Evolutionary conservation across 2,329 filamentous ascomycete genomes (phyloP).

Genomic region (Coniochaeta pulveracea): DNA sequence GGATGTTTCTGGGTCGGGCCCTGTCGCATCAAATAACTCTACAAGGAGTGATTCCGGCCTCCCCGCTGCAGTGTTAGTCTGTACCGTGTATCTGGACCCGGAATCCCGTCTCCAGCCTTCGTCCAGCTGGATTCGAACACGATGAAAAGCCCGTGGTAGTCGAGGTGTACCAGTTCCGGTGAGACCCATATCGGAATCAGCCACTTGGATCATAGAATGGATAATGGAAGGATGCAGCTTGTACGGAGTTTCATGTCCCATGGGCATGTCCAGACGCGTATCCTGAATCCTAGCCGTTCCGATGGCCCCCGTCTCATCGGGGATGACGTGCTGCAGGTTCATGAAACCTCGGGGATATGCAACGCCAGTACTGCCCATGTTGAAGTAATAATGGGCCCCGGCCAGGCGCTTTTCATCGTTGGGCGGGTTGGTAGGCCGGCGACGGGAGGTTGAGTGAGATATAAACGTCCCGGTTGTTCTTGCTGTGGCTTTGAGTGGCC

Average conservation of each 20-base stretch:
- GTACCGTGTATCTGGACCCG: neutral
- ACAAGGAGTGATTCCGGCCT: neutral
- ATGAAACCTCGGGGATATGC: constrained; percentile 1
- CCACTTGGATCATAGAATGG: constrained; percentile 1
- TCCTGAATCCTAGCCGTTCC: constrained; percentile 1
- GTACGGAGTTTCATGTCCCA: constrained; percentile 1
- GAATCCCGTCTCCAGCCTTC: neutral
- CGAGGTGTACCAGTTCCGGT: neutral
- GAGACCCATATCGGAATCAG: neutral
- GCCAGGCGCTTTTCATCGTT: no score
- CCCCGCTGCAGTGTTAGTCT: neutral
- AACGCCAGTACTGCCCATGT: neutral
- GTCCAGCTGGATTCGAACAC: neutral
- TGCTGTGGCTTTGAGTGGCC: constrained; percentile 14
- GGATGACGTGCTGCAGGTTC: neutral
- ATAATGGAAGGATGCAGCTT: neutral
- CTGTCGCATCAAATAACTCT: neutral
- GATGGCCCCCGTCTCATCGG: neutral
- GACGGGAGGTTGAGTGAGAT: no score
- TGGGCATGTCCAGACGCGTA: constrained; percentile 1
- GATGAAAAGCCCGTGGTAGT: neutral
- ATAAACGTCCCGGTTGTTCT: constrained; percentile 9
- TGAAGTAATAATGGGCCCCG: constrained; percentile 2
- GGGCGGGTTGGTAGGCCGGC: no score
- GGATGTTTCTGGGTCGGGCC: neutral